These are phyloP conservation scores for Colletotrichum tanaceti DNA, from an alignment of 2,329 filamentous ascomycete species.

Conservation along the genomic window DNA sequence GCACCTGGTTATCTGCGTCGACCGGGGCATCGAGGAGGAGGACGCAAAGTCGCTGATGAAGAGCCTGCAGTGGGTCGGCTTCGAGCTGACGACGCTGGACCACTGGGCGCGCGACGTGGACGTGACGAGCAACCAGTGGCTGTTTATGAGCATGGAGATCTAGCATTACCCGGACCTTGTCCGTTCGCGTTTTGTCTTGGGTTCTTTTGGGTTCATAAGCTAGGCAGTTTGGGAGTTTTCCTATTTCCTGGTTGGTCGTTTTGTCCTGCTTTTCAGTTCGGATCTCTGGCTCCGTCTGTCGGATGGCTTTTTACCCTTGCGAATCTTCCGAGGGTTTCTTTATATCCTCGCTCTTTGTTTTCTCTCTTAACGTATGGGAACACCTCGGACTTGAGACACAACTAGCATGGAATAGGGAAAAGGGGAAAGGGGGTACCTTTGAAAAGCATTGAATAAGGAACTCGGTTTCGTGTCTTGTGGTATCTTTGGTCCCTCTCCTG, in stretches of 20 bases:
- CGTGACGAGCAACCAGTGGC: slow-evolving; percentile 80
- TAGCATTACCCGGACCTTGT: slow-evolving; percentile 53
- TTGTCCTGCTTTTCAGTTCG: background rate
- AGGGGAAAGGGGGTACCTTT: background rate
- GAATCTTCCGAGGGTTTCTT: background rate
- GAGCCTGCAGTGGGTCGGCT: slow-evolving; percentile 93
- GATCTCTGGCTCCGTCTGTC: background rate
- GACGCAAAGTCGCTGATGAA: slow-evolving; percentile 77
- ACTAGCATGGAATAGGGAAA: slow-evolving; percentile 15
- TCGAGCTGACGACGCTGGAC: slow-evolving; percentile 83
- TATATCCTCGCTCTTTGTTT: slow-evolving; percentile 24
- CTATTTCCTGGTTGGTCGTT: background rate
- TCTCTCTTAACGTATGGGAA: slow-evolving; percentile 25
- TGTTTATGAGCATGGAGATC: slow-evolving; percentile 90
- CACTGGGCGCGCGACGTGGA: slow-evolving; percentile 75
- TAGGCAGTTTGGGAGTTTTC: slow-evolving; percentile 35
- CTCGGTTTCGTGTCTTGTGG: slow-evolving; percentile 24
- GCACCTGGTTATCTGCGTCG: slow-evolving; percentile 83
- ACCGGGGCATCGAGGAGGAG: slow-evolving; percentile 72
- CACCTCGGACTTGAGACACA: slow-evolving; percentile 9
- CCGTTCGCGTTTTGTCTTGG: slow-evolving; percentile 15
- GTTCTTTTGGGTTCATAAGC: slow-evolving; percentile 22
- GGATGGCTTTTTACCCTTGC: background rate
- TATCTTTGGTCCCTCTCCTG: slow-evolving; percentile 8
- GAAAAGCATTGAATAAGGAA: slow-evolving; percentile 21